A percentile compares a stretch with the other conserved stretches of the same genome.
phyloP scores from a whole-genome alignment of 2,329 filamentous ascomycete species.

The Aspergillus sclerotialis region DNA sequence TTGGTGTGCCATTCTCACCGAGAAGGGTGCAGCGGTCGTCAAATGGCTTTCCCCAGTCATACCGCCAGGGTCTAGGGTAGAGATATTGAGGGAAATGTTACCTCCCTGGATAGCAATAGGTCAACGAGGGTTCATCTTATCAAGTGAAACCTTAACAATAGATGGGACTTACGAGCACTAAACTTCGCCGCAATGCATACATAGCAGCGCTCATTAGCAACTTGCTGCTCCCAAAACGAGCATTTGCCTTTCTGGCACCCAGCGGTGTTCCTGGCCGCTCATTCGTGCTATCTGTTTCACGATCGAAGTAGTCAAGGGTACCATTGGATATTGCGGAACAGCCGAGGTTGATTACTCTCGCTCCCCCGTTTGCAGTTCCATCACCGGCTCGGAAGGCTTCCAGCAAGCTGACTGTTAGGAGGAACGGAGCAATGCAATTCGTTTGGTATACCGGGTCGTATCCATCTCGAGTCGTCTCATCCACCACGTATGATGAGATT shows the following conservation, averaged over 20 bases:
- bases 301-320: slow-evolving; percentile 26
- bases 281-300: slow-evolving; percentile 11
- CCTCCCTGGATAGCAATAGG: slow-evolving; percentile 17
- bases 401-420: slow-evolving; percentile 28
- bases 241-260: slow-evolving; percentile 21
- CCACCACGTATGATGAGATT: slow-evolving; percentile 24
- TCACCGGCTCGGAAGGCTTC: slow-evolving; percentile 30
- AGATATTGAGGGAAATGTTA: slow-evolving; percentile 30
- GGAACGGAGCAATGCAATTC: slow-evolving; percentile 30
- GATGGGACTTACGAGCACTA: slow-evolving; percentile 23
- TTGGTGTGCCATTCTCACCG: slow-evolving; percentile 23
- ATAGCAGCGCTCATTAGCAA: slow-evolving; percentile 26
- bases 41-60: slow-evolving; percentile 20
- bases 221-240: slow-evolving; percentile 30
- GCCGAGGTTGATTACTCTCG: slow-evolving; percentile 30
- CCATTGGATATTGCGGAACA: slow-evolving; percentile 26
- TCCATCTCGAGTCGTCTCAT: slow-evolving; percentile 25
- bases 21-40: slow-evolving; percentile 18
- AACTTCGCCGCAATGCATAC: slow-evolving; percentile 30
- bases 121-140: slow-evolving; percentile 4
- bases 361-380: slow-evolving; percentile 22
- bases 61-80: slow-evolving; percentile 27
- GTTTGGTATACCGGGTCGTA: slow-evolving; percentile 31
- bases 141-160: too few relatives aligned
- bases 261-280: slow-evolving; percentile 17